A percentile compares a stretch with the other conserved stretches of the same genome.
Evolutionary conservation across 176 grass and related monocot genomes (phyloP).

Genomic region (Lolium multiflorum): DNA sequence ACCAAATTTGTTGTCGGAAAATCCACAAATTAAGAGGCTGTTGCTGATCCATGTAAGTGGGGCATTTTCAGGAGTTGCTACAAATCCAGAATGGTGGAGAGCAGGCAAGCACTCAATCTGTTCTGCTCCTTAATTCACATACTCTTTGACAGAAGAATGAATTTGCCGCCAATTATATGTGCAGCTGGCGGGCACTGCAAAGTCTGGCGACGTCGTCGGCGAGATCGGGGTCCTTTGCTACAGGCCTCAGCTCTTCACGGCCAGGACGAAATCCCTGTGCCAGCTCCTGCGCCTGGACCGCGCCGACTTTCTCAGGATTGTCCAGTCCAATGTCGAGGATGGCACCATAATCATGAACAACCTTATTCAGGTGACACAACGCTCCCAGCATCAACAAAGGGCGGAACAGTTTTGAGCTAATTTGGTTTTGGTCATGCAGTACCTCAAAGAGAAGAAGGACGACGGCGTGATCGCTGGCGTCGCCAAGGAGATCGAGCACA

Average conservation of each 20-base stretch:
- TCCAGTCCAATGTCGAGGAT: conserved; percentile 78
- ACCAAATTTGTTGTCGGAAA: not conserved
- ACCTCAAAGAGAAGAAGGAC: conserved; percentile 65
- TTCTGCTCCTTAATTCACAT: not conserved
- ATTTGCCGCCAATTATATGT: conserved; percentile 21
- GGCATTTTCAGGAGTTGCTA: conserved; percentile 66
- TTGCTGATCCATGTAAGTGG: not conserved
- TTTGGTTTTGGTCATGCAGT: conserved; percentile 48
- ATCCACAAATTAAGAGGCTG: not conserved
- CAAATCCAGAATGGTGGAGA: conserved; percentile 50
- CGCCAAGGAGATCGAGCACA: conserved; percentile 70
- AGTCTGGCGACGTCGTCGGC: conserved; percentile 66
- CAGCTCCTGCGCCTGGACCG: conserved; percentile 82
- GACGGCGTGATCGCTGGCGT: conserved; percentile 37
- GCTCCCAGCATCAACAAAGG: not conserved
- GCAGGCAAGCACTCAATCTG: conserved; percentile 43
- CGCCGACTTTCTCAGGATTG: conserved; percentile 52
- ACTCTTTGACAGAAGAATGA: not conserved
- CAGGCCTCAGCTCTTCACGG: conserved; percentile 79
- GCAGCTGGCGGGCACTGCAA: conserved; percentile 53
- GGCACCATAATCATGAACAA: conserved; percentile 84
- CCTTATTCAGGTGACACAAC: conserved; percentile 51
- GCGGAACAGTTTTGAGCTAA: not conserved
- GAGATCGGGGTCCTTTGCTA: conserved; percentile 88
- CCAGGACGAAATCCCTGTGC: conserved; percentile 67